Evolutionary conservation across 1,139 yeast species (phyloP).

Genomic region (Schwanniomyces etchellsii): DNA sequence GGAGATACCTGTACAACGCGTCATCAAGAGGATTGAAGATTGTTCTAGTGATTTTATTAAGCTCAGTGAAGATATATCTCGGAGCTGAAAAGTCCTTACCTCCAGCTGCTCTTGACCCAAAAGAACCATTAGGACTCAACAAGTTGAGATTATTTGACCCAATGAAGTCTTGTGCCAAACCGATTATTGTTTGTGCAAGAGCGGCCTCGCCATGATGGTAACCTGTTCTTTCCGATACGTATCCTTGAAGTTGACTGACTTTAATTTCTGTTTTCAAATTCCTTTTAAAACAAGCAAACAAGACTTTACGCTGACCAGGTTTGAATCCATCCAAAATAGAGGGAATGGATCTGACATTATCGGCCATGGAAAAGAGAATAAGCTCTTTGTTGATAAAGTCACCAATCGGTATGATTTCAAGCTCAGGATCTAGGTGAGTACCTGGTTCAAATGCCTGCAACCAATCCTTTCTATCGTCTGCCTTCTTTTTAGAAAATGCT

Average conservation of each 20-base stretch:
- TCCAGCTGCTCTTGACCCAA: constrained; percentile 95
- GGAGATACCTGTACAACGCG: constrained; percentile 70
- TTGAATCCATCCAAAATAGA: constrained; percentile 92
- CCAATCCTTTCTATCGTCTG: constrained; percentile 98
- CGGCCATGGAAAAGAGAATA: constrained; percentile 94
- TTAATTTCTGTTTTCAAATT: constrained; percentile 74
- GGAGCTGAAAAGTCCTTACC: constrained; percentile 99
- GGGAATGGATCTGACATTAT: constrained; percentile 92
- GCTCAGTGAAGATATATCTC: constrained; percentile 90
- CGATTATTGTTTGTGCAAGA: constrained; percentile 82
- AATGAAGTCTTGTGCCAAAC: constrained; percentile 90
- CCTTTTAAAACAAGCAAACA: constrained; percentile 83
- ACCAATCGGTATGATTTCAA: constrained; percentile 76
- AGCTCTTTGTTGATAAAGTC: constrained; percentile 95
- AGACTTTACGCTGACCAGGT: constrained; percentile 94
- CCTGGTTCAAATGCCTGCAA: constrained; percentile 85
- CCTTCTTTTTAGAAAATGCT: constrained; percentile 92
- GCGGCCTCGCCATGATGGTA: constrained; percentile 96
- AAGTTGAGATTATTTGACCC: constrained; percentile 89
- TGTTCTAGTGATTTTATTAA: constrained; percentile 67
- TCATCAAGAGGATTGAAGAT: constrained; percentile 80
- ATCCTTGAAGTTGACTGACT: constrained; percentile 89
- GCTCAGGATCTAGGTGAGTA: constrained; percentile 81
- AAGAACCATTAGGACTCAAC: constrained; percentile 88
- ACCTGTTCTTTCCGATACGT: constrained; percentile 83